Percentiles rank a stretch among this genome's conserved stretches.
Evolutionary conservation across 768 basidiomycete genomes (phyloP).

Genomic region (Phylloporus rhodoxanthus): DNA sequence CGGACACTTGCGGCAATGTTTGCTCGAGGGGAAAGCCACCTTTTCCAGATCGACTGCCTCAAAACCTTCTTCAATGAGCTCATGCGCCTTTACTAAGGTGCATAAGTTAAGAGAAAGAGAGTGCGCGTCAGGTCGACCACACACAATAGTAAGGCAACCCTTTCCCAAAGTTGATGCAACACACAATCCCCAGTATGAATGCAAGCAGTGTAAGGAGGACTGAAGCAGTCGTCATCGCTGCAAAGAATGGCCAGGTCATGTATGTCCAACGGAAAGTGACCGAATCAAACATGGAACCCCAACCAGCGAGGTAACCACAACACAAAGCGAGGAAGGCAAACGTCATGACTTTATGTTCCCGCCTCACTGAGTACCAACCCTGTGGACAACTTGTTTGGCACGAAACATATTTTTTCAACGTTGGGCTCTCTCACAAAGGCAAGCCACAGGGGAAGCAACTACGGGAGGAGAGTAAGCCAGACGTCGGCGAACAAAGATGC

Average conservation of each 20-base stretch:
- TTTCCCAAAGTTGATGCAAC: conserved; percentile 72
- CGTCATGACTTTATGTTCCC: conserved; percentile 56
- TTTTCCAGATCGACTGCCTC: conserved; percentile 45
- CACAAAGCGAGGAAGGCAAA: conserved; percentile 58
- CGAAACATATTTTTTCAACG: conserved; percentile 1
- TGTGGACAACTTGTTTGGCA: conserved; percentile 17
- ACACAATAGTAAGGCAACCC: conserved; percentile 62
- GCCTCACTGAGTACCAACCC: conserved; percentile 76
- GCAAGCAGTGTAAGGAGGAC: conserved; percentile 50
- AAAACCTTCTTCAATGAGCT: conserved; percentile 44
- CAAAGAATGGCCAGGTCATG: conserved; percentile 68
- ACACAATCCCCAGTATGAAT: conserved; percentile 58
- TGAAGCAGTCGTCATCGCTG: conserved; percentile 53
- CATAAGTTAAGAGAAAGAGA: neutral
- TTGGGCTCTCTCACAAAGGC: conserved; percentile 37
- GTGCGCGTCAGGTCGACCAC: conserved; percentile 21
- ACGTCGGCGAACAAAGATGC: neutral
- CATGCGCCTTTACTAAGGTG: conserved; percentile 48
- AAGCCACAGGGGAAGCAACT: conserved; percentile 71
- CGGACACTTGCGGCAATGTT: conserved; percentile 41
- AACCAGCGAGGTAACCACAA: conserved; percentile 57
- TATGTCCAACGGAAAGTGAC: conserved; percentile 74
- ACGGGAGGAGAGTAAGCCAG: conserved; percentile 1
- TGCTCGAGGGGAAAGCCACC: conserved; percentile 54
- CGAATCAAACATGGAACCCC: conserved; percentile 69